phyloP scores from a whole-genome alignment of 805 yeast species.

The Zygosaccharomyces pseudorouxii region DNA sequence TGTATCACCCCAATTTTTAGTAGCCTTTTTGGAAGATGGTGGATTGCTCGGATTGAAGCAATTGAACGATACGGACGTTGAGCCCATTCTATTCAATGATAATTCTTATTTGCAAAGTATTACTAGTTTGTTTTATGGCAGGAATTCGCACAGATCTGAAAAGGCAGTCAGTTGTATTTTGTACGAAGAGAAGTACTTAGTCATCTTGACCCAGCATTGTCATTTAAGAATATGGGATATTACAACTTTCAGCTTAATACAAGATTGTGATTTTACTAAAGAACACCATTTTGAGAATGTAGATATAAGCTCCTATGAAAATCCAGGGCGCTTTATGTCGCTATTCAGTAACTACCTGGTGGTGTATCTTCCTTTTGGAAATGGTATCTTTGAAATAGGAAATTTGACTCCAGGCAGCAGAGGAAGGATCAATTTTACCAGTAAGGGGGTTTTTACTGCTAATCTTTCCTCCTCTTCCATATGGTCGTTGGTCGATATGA shows the following conservation, averaged over 20 bases:
- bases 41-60: constrained; percentile 55
- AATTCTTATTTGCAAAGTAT: constrained; percentile 41
- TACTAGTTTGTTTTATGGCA: constrained; percentile 28
- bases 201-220: constrained; percentile 28
- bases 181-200: constrained; percentile 19
- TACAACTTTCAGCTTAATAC: constrained; percentile 13
- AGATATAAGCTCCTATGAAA: constrained; percentile 19
- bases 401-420: constrained; percentile 19
- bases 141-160: constrained; percentile 11
- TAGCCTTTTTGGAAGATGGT: constrained; percentile 72
- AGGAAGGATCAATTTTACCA: constrained; percentile 13
- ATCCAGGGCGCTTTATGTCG: constrained; percentile 37
- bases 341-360: constrained; percentile 32
- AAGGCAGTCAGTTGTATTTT: constrained; percentile 24
- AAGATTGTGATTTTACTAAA: constrained; percentile 20
- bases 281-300: constrained; percentile 13
- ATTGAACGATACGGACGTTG: constrained; percentile 26
- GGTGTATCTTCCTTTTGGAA: constrained; percentile 41
- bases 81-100: constrained; percentile 53
- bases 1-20: constrained; percentile 40
- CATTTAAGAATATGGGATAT: constrained; percentile 33
- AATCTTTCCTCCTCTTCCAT: constrained; percentile 29
- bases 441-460: constrained; percentile 18
- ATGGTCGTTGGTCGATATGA: constrained; percentile 34
- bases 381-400: constrained; percentile 43